Percentiles rank a stretch among this genome's conserved stretches.
These are phyloP conservation scores for Plectosphaerella sp. DNA, from an alignment of 2,329 filamentous ascomycete genomes.

Conservation along the genomic window DNA sequence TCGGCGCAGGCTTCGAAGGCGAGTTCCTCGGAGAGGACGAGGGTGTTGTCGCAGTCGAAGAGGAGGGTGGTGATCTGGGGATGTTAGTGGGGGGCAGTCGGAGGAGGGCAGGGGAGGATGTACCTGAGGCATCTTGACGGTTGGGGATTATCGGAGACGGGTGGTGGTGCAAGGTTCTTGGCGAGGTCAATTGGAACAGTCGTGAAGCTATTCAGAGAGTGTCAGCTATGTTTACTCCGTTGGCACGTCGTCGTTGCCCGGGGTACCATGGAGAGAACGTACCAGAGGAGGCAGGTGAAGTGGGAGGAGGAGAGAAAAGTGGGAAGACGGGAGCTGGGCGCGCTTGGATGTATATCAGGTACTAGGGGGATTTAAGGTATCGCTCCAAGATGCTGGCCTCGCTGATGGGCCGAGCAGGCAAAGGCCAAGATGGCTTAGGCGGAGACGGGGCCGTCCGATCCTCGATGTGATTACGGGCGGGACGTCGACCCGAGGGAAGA, in stretches of 20 bases:
- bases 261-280: not conserved
- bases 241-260: not conserved
- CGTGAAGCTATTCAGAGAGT: not conserved
- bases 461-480: too few relatives aligned
- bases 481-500: too few relatives aligned
- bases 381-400: too few relatives aligned
- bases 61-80: slow-evolving; percentile 63
- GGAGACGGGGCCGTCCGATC: too few relatives aligned
- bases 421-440: too few relatives aligned
- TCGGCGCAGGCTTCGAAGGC: slow-evolving; percentile 90
- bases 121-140: slow-evolving; percentile 28
- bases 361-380: too few relatives aligned
- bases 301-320: not conserved
- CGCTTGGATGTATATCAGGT: too few relatives aligned
- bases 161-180: not conserved
- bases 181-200: not conserved
- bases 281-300: not conserved
- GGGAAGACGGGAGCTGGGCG: not conserved
- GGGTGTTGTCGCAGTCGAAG: slow-evolving; percentile 85
- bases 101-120: not conserved
- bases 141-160: slow-evolving; percentile 1
- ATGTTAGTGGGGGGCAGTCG: not conserved
- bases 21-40: slow-evolving; percentile 85
- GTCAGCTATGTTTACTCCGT: not conserved
- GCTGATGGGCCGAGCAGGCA: too few relatives aligned